A percentile compares a stretch with the other conserved stretches of the same genome.
Conservation (phyloP, 176 grass and related monocot genomes). For the Coix lacrymajobi region DNA sequence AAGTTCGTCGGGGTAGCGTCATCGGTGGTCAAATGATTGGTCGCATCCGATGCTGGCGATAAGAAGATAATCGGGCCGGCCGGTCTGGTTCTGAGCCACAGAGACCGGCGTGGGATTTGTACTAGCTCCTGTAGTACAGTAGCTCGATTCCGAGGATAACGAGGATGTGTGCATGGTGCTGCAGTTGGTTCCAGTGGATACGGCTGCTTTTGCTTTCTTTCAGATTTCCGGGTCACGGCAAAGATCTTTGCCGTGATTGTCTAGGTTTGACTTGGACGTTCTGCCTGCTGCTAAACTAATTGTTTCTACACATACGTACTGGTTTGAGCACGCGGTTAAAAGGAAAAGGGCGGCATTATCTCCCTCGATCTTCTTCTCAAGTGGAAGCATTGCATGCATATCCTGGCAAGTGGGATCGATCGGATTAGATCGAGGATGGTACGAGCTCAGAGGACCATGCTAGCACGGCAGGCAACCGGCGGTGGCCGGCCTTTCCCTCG, state of each 20-base stretch:
- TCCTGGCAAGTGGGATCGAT: neutral
- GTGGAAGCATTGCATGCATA: neutral
- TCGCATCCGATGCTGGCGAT: neutral
- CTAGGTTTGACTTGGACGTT: slow-evolving; percentile 12
- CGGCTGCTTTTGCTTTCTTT: slow-evolving; percentile 18
- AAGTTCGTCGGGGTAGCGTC: neutral
- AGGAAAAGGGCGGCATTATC: neutral
- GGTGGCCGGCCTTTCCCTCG: neutral
- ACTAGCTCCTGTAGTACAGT: neutral
- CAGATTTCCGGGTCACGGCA: neutral
- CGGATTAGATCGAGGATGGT: neutral
- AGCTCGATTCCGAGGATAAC: neutral
- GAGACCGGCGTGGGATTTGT: neutral
- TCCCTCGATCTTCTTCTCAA: neutral
- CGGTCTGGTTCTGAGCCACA: neutral
- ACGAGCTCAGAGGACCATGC: neutral
- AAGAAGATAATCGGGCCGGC: neutral
- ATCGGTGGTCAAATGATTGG: neutral
- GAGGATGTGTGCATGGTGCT: neutral
- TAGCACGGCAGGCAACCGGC: neutral
- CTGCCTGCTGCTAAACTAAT: neutral
- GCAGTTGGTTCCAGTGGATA: neutral
- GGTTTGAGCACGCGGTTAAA: neutral
- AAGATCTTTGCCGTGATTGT: slow-evolving; percentile 42
- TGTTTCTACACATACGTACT: neutral